phyloP scores from a whole-genome alignment of 2,329 filamentous ascomycete species.

The Sclerotiophoma versabilis region DNA sequence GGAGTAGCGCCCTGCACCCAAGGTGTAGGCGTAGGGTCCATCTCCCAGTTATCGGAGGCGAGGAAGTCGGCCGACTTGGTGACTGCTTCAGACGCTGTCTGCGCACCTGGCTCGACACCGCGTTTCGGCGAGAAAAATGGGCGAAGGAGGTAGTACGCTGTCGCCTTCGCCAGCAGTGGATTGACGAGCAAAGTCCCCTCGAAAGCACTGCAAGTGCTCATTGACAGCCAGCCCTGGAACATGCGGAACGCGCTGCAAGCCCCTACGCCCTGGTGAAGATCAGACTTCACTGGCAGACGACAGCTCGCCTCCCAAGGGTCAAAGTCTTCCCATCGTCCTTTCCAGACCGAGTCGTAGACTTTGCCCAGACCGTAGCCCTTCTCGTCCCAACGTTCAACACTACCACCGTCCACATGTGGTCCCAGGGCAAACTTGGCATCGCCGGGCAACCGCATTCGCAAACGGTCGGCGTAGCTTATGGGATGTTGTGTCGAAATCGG shows the following conservation, averaged over 20 bases:
- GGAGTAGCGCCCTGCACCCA: conserved; percentile 74
- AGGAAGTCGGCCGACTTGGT: conserved; percentile 53
- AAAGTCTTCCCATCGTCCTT: conserved; percentile 79
- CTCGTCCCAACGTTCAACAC: conserved; percentile 61
- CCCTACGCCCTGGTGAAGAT: conserved; percentile 82
- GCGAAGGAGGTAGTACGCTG: conserved; percentile 79
- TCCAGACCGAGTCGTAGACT: conserved; percentile 77
- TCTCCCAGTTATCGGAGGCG: conserved; percentile 66
- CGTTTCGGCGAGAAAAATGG: conserved; percentile 76
- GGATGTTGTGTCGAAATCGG: conserved; percentile 56
- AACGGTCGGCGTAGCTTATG: conserved; percentile 57
- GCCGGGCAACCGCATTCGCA: conserved; percentile 63
- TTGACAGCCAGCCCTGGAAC: conserved; percentile 88
- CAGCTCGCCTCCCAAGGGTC: conserved; percentile 81
- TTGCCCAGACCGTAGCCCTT: conserved; percentile 67
- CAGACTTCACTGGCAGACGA: conserved; percentile 71
- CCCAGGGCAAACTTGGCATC: conserved; percentile 61
- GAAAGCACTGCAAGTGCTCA: conserved; percentile 74
- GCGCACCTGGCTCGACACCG: conserved; percentile 39
- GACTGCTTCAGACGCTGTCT: conserved; percentile 39
- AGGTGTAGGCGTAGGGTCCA: conserved; percentile 61
- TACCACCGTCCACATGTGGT: conserved; percentile 64
- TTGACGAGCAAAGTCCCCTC: conserved; percentile 86
- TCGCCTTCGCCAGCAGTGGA: conserved; percentile 76
- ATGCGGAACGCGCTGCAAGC: conserved; percentile 85